Evolutionary conservation across 345 rosid species (phyloP).

Genomic region (Cardiospermum halicacabum): DNA sequence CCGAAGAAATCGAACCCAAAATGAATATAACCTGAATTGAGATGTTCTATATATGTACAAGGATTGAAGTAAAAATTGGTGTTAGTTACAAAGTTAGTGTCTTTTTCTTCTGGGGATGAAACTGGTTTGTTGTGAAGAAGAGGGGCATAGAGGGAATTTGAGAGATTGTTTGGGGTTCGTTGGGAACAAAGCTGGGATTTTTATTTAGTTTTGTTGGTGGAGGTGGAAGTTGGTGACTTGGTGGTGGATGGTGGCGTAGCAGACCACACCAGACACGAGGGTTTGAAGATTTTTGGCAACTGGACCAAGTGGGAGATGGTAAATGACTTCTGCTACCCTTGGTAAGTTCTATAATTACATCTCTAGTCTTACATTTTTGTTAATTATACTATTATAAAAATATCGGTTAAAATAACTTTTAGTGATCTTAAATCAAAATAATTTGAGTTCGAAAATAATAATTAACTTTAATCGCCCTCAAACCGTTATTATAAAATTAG

Average conservation of each 20-base stretch:
- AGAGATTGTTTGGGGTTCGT: background rate
- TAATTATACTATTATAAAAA: too few species aligned
- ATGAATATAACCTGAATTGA: background rate
- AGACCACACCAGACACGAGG: background rate
- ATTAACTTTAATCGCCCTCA: too few species aligned
- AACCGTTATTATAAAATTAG: too few species aligned
- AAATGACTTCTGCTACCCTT: background rate
- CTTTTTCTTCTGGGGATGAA: too few species aligned
- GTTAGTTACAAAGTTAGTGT: background rate
- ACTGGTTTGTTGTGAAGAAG: background rate
- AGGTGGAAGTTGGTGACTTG: background rate
- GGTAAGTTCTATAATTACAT: background rate
- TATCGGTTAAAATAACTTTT: too few species aligned
- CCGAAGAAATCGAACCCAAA: background rate
- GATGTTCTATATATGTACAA: background rate
- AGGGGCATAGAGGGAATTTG: background rate
- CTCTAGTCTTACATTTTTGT: background rate
- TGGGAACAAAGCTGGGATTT: background rate
- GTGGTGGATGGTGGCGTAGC: background rate
- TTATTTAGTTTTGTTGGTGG: background rate
- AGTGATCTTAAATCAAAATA: too few species aligned
- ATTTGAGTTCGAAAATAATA: too few species aligned
- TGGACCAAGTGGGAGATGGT: background rate
- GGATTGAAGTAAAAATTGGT: background rate
- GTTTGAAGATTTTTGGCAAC: background rate